phyloP scores from a whole-genome alignment of 2,329 filamentous ascomycete species.

The Onygenales sp. region DNA sequence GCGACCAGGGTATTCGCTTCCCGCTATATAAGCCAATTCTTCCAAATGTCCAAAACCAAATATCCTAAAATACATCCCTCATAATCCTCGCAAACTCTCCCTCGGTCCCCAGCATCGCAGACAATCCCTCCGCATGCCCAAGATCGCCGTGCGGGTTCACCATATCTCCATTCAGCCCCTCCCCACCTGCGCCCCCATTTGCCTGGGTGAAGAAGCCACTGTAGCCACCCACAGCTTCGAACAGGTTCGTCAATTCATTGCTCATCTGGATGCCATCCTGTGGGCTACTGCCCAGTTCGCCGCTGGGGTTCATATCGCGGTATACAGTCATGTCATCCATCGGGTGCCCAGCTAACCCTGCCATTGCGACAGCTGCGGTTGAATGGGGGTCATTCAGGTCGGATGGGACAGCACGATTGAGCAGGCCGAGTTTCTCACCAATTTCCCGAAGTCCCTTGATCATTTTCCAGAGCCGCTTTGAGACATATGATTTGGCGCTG shows the following conservation, averaged over 20 bases:
- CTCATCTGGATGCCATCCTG: conserved; percentile 50
- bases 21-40: neutral
- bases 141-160: conserved; percentile 27
- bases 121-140: conserved; percentile 33
- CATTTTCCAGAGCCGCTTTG: conserved; percentile 54
- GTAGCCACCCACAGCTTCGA: conserved; percentile 53
- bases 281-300: conserved; percentile 43
- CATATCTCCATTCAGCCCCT: conserved; percentile 29
- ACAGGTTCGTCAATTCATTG: conserved; percentile 52
- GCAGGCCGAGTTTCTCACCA: conserved; percentile 50
- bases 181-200: conserved; percentile 19
- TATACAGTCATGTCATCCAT: conserved; percentile 49
- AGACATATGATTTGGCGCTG: conserved; percentile 51
- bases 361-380: conserved; percentile 56
- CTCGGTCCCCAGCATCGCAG: conserved; percentile 43
- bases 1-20: too few species aligned
- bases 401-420: conserved; percentile 27
- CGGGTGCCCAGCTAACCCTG: conserved; percentile 52
- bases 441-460: conserved; percentile 55
- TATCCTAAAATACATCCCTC: conserved; percentile 46
- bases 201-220: conserved; percentile 26
- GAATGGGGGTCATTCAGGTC: conserved; percentile 48
- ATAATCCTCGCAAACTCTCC: conserved; percentile 52
- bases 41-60: neutral
- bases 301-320: conserved; percentile 19